phyloP scores from a whole-genome alignment of 2,329 filamentous ascomycete genomes.

The Ceratocystis diversiconidia region DNA sequence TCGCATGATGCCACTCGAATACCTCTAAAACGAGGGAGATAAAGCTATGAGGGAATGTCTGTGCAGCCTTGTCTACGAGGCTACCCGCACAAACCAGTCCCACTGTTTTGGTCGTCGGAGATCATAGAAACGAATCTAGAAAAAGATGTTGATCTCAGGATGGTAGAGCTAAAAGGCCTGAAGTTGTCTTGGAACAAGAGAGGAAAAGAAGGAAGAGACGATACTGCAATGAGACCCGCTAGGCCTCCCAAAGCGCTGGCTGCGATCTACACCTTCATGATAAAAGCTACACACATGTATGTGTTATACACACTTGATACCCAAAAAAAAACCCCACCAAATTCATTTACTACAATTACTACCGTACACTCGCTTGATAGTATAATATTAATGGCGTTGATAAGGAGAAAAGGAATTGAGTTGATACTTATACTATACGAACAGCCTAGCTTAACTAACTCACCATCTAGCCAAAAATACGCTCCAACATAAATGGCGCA shows the following conservation, averaged over 20 bases:
- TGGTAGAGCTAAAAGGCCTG: no score
- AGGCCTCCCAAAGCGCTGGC: not conserved
- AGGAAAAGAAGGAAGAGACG: not conserved
- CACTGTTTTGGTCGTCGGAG: not conserved
- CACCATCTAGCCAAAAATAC: slow-evolving; percentile 42
- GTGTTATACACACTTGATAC: slow-evolving; percentile 10
- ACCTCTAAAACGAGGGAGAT: not conserved
- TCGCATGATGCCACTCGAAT: not conserved
- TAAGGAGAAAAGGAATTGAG: not conserved
- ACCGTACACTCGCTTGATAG: not conserved
- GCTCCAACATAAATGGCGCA: slow-evolving; percentile 49
- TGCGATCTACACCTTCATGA: not conserved
- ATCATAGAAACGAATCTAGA: not conserved
- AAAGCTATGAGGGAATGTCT: not conserved
- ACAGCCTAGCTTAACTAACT: not conserved
- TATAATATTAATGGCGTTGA: not conserved
- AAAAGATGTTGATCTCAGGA: not conserved
- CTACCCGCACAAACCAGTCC: not conserved
- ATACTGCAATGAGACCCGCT: not conserved
- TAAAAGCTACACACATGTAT: slow-evolving; percentile 2
- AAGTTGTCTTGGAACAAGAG: not conserved
- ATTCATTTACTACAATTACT: not conserved
- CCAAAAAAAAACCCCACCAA: not conserved
- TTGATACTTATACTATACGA: not conserved
- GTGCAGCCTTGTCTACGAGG: not conserved